Evolutionary conservation across 2,329 filamentous ascomycete genomes (phyloP).

Genomic region (Gnomoniopsis smithogilvyi): DNA sequence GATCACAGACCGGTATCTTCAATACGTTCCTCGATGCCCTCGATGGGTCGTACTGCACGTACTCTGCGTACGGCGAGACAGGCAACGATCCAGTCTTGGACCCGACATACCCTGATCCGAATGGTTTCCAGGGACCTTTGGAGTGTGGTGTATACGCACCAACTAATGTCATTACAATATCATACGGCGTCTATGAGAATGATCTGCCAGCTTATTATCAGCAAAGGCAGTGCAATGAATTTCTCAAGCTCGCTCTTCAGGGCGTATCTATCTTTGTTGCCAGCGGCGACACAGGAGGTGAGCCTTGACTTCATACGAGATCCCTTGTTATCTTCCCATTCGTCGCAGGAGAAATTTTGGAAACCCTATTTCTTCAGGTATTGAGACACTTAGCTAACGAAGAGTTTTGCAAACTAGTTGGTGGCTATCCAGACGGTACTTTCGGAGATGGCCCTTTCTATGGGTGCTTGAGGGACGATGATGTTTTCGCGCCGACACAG

Average conservation of each 20-base stretch:
- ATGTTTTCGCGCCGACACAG: constrained; percentile 46
- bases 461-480: constrained; percentile 28
- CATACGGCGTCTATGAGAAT: constrained; percentile 52
- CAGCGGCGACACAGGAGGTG: constrained; percentile 41
- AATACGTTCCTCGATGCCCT: constrained; percentile 45
- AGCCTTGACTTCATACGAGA: too few relatives aligned
- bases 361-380: too few relatives aligned
- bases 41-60: constrained; percentile 49
- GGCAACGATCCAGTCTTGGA: constrained; percentile 41
- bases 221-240: constrained; percentile 46
- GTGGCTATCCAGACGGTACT: constrained; percentile 15
- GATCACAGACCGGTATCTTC: constrained; percentile 2
- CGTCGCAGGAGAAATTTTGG: too few relatives aligned
- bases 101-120: constrained; percentile 45
- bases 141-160: constrained; percentile 38
- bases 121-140: constrained; percentile 44
- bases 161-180: constrained; percentile 55
- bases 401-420: constrained; percentile 26
- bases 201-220: constrained; percentile 53
- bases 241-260: constrained; percentile 50
- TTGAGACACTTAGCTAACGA: too few relatives aligned
- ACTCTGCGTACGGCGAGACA: constrained; percentile 42
- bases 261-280: constrained; percentile 47
- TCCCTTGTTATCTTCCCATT: too few relatives aligned
- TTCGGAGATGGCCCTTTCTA: constrained; percentile 32